phyloP scores from a whole-genome alignment of 805 yeast genomes.

The Suhomyces xylopsoci region DNA sequence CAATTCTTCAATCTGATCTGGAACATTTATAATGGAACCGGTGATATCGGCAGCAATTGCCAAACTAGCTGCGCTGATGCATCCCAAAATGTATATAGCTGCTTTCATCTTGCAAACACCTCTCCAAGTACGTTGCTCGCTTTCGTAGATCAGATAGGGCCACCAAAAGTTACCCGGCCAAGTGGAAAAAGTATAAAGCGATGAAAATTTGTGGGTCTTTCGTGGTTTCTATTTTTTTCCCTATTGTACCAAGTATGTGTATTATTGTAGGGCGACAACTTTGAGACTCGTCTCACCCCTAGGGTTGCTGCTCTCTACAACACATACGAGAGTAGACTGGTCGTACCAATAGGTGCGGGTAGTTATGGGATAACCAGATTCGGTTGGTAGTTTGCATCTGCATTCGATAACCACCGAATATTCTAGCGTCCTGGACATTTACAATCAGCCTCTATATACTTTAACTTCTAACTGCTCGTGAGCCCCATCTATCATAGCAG shows the following conservation, averaged over 20 bases:
- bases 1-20: slow-evolving; percentile 17
- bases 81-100: neutral
- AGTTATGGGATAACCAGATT: slow-evolving; percentile 44
- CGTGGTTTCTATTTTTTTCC: slow-evolving; percentile 16
- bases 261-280: slow-evolving; percentile 49
- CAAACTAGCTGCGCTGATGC: neutral
- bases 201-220: neutral
- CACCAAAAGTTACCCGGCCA: slow-evolving; percentile 23
- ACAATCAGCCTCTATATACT: neutral
- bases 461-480: slow-evolving; percentile 9
- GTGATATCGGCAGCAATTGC: slow-evolving; percentile 2
- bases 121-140: neutral
- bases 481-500: slow-evolving; percentile 65
- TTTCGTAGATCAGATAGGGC: neutral
- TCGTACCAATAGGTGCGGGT: slow-evolving; percentile 24
- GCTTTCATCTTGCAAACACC: neutral
- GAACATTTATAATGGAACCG: slow-evolving; percentile 29
- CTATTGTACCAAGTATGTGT: slow-evolving; percentile 46
- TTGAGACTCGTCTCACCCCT: slow-evolving; percentile 19
- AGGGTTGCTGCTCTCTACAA: slow-evolving; percentile 49
- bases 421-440: slow-evolving; percentile 37
- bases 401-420: slow-evolving; percentile 29
- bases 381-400: slow-evolving; percentile 17
- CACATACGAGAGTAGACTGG: slow-evolving; percentile 46
- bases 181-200: slow-evolving; percentile 9